A percentile compares a stretch with the other conserved stretches of the same genome.
Conservation (phyloP, 2,329 filamentous ascomycete species). For the Cladosporium austrohemisphaericum region DNA sequence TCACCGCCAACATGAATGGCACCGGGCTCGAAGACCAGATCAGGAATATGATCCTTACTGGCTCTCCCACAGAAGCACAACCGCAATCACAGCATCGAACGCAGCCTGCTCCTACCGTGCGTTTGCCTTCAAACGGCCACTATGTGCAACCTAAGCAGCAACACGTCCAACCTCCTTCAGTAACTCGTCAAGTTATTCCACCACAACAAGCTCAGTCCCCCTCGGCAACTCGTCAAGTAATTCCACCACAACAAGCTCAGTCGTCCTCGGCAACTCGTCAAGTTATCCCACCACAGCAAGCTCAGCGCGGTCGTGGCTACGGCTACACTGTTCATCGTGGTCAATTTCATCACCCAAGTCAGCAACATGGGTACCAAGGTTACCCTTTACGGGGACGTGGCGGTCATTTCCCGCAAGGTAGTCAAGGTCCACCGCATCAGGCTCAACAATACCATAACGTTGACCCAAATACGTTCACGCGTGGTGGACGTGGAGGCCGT, state of each 20-base stretch:
- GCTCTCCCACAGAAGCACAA: conserved; percentile 7
- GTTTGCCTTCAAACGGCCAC: background rate
- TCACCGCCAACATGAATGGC: conserved; percentile 20
- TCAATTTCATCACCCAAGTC: background rate
- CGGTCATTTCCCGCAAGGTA: background rate
- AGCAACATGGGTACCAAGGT: conserved; percentile 5
- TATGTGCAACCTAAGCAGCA: background rate
- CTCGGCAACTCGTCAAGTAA: no score
- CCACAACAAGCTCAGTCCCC: no score
- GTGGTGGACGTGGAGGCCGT: conserved; percentile 21
- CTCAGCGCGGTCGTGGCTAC: conserved; percentile 1
- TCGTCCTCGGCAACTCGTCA: no score
- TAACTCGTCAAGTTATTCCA: no score
- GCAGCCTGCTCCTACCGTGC: conserved; percentile 13
- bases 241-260: no score
- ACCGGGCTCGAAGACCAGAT: conserved; percentile 19
- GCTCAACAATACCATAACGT: conserved; percentile 24
- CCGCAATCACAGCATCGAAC: conserved; percentile 8
- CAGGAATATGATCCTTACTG: conserved; percentile 12
- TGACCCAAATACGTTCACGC: conserved; percentile 32
- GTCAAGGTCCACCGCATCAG: conserved; percentile 11
- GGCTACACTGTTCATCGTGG: background rate
- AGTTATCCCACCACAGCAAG: conserved; percentile 11
- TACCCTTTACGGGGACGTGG: conserved; percentile 6
- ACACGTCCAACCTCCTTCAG: no score